Evolutionary conservation across 1,139 yeast species (phyloP), one percentile per base, ranked within the genome.

Genomic region (Scheffersomyces titani): DNA sequence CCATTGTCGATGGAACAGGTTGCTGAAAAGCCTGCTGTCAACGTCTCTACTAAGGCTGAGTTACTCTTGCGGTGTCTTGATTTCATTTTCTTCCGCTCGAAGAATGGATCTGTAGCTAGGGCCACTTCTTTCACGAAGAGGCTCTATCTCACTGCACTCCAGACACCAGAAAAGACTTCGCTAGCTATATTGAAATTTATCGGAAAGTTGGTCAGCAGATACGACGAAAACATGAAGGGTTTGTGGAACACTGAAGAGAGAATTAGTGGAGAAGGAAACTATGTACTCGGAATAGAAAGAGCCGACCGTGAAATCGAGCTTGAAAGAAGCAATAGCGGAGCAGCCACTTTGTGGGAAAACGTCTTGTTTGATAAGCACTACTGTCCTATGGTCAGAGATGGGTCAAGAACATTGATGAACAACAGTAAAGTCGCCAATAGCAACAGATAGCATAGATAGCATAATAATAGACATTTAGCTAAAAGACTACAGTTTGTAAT

Each of bases 341-440:
- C 96, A 16, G 96, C 98, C 1, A 89, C 92, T 0, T 75, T 93
- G 52, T 94, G 97, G 97, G 98, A 94, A 68, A 85, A 87, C 55
- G 87, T 88, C 3, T 72, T 93, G 53, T 76, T 94, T 58, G 89
- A 88, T 59, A 85, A 87, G 60, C 98, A 94, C 71, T 94, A 90
- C 69, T 84, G 92, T 61, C 96, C 96, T 2, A 76, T 83, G 65
- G 91, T 92, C n/a, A 80, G 86, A 59, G 83, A 80, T 54, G 82
- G 81, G 40, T 70, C 80, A 6, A 64, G 83, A 52, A 71, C 80
- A n/a, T 75, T 80, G 63, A 69, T 77, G 75, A 80, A 80, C 57
- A 70, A 73, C 54, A 77, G 81, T 60, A 78, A 72, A 58, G 24
- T 46, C 18, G n/a, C 49, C n/a, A 22, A 22, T 6, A 22, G 22